Evolutionary conservation across 345 rosid species (phyloP).

Genomic region (Citropsis articulata): DNA sequence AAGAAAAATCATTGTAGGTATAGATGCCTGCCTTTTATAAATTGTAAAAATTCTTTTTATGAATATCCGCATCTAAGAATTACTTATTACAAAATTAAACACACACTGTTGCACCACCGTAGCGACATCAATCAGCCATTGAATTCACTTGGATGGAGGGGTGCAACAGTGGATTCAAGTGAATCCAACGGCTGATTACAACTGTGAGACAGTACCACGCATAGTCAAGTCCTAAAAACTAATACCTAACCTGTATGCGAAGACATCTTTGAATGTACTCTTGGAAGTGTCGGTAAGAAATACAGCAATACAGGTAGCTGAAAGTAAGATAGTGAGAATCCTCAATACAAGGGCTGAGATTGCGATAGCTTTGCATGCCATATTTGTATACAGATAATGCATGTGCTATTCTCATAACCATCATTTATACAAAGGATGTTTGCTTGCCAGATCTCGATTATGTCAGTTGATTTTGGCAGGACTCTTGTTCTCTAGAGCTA

Average conservation of each 20-base stretch:
- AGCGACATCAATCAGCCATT: no score
- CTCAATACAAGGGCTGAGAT: conserved; percentile 27
- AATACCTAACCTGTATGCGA: conserved; percentile 21
- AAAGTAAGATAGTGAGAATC: conserved; percentile 20
- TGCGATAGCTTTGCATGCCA: conserved; percentile 10
- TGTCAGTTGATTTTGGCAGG: not conserved
- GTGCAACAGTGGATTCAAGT: no score
- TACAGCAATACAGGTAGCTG: conserved; percentile 14
- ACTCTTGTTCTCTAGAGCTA: not conserved
- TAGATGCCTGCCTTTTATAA: no score
- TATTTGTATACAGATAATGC: not conserved
- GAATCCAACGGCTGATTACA: no score
- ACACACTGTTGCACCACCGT: no score
- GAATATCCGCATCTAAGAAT: not conserved
- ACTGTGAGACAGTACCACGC: no score
- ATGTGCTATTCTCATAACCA: not conserved
- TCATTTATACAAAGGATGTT: not conserved
- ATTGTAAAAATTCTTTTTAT: no score
- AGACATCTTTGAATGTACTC: conserved; percentile 30
- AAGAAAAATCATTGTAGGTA: not conserved
- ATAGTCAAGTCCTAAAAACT: no score
- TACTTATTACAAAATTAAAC: not conserved
- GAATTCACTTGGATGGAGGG: no score
- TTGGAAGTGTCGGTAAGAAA: conserved; percentile 19
- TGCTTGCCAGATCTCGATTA: not conserved